Conservation (phyloP, 2,329 filamentous ascomycete species). For the Ambrosiella cleistominuta region DNA sequence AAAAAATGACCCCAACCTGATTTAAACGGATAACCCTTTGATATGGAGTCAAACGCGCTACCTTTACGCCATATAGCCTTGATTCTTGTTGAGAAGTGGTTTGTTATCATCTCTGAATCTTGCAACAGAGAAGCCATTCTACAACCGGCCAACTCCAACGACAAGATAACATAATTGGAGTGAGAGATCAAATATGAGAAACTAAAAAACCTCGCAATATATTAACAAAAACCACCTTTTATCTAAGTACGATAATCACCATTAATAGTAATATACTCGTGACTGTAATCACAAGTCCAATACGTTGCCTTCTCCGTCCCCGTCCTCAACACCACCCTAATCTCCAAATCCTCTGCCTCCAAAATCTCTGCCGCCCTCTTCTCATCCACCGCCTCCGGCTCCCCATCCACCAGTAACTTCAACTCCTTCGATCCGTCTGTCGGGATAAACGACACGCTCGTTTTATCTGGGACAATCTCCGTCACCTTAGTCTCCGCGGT, state of each 20-base stretch:
- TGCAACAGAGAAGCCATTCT: neutral
- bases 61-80: constrained; percentile 11
- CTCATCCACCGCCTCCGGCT: constrained; percentile 67
- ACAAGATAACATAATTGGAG: neutral
- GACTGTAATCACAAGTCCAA: constrained; percentile 77
- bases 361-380: constrained; percentile 59
- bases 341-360: constrained; percentile 61
- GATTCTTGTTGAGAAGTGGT: neutral
- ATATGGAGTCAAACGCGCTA: constrained; percentile 14
- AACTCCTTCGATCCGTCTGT: constrained; percentile 60
- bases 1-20: constrained; percentile 12
- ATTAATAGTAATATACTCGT: constrained; percentile 59
- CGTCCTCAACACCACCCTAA: constrained; percentile 55
- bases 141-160: neutral
- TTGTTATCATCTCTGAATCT: neutral
- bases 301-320: constrained; percentile 52
- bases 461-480: constrained; percentile 50
- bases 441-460: constrained; percentile 63
- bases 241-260: constrained; percentile 46
- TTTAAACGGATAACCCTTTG: constrained; percentile 14
- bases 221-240: neutral
- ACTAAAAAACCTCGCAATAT: neutral
- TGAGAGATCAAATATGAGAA: too few species aligned
- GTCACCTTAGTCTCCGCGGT: constrained; percentile 39
- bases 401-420: constrained; percentile 59